Conservation (phyloP, 1,139 yeast species). For the Yarrowia galli region DNA sequence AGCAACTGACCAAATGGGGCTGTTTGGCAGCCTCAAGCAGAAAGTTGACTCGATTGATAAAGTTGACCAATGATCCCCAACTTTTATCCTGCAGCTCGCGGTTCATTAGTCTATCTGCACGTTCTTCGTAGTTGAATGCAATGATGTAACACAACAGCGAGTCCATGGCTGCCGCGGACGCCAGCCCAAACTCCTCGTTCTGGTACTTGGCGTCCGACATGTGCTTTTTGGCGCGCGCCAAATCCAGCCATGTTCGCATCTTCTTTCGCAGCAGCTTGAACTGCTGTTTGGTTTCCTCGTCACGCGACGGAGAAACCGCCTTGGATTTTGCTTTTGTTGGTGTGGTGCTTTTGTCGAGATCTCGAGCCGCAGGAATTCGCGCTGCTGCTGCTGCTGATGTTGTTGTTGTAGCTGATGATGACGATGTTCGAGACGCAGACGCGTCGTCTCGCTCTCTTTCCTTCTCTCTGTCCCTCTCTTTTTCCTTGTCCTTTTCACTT, state of each 20-base stretch:
- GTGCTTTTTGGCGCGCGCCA: constrained; percentile 48
- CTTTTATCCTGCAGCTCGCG: constrained; percentile 47
- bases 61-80: constrained; percentile 53
- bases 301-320: constrained; percentile 3
- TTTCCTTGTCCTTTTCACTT: not conserved
- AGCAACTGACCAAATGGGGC: constrained; percentile 48
- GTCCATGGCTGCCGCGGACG: constrained; percentile 50
- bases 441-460: too few species aligned
- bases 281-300: constrained; percentile 43
- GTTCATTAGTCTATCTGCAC: constrained; percentile 46
- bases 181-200: constrained; percentile 41
- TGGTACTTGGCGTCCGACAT: constrained; percentile 43
- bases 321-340: constrained; percentile 10
- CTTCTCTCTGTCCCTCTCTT: not conserved
- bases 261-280: constrained; percentile 45
- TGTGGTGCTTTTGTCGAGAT: constrained; percentile 12
- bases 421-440: too few species aligned
- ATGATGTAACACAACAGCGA: constrained; percentile 52
- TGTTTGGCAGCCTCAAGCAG: constrained; percentile 44
- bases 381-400: too few species aligned
- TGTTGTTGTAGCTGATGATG: too few species aligned
- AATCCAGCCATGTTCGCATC: constrained; percentile 48
- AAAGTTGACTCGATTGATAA: constrained; percentile 46
- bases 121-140: constrained; percentile 54
- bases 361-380: constrained; percentile 41